A percentile compares a stretch with the other conserved stretches of the same genome.
phyloP scores from a whole-genome alignment of 257 asterid species.

The Solanum bulbocastanum region DNA sequence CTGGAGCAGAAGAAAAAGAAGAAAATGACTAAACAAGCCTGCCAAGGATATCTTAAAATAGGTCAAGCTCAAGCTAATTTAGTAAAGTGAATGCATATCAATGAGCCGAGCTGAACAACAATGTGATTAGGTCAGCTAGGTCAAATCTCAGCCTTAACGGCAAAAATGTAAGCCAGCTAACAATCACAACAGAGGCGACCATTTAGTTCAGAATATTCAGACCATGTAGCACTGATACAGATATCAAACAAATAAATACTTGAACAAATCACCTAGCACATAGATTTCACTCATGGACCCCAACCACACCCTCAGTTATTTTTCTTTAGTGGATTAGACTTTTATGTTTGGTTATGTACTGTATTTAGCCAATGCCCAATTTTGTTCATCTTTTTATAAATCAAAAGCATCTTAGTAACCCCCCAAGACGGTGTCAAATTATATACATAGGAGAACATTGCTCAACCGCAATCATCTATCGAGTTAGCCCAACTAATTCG shows the following conservation, averaged over 20 bases:
- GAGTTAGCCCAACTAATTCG: background rate
- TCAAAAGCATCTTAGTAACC: background rate
- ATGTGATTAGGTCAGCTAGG: background rate
- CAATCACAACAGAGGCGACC: background rate
- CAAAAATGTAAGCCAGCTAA: background rate
- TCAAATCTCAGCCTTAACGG: background rate
- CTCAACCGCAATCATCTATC: background rate
- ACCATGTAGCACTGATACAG: background rate
- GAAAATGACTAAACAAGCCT: background rate
- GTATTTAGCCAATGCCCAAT: background rate
- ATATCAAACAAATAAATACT: background rate
- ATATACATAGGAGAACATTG: background rate
- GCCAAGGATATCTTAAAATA: background rate
- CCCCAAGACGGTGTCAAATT: background rate
- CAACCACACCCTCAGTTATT: background rate
- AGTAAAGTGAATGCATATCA: background rate
- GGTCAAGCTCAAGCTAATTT: background rate
- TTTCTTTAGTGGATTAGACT: background rate
- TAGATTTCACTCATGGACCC: background rate
- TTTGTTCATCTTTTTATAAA: background rate
- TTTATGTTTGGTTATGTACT: background rate
- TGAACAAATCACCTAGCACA: background rate
- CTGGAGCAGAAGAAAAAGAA: background rate
- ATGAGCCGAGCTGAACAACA: background rate
- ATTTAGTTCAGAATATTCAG: background rate